Conservation (phyloP, 2,329 filamentous ascomycete species). For the Fragosphaeria purpurea region DNA sequence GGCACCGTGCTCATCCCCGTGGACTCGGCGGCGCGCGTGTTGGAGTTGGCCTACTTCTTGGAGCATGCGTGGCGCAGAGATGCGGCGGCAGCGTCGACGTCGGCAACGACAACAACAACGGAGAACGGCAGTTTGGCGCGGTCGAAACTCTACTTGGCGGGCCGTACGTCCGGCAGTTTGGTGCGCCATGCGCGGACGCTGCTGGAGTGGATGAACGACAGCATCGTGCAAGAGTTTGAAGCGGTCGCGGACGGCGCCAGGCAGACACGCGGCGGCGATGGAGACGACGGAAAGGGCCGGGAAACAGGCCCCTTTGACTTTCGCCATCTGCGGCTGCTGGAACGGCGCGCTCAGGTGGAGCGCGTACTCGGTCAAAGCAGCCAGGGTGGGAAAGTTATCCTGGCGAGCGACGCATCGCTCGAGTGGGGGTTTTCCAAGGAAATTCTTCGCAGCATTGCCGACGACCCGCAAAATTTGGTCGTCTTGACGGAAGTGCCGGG, state of each 20-base stretch:
- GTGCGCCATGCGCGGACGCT: slow-evolving; percentile 89
- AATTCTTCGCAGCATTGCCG: slow-evolving; percentile 62
- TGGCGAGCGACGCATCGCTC: slow-evolving; percentile 81
- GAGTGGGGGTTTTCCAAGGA: slow-evolving; percentile 94
- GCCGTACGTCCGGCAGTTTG: slow-evolving; percentile 75
- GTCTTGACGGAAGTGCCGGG: slow-evolving; percentile 70
- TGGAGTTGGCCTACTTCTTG: slow-evolving; percentile 84
- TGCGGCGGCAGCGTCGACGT: slow-evolving; percentile 31
- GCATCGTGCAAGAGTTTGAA: slow-evolving; percentile 86
- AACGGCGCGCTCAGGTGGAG: slow-evolving; percentile 70
- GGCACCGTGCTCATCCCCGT: slow-evolving; percentile 90
- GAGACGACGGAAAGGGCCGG: slow-evolving; percentile 38
- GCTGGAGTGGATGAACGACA: slow-evolving; percentile 99
- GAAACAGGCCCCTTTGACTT: slow-evolving; percentile 77
- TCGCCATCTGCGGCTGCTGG: slow-evolving; percentile 70
- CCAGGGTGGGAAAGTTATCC: slow-evolving; percentile 59
- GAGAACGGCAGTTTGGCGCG: slow-evolving; percentile 41
- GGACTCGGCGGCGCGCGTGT: slow-evolving; percentile 86
- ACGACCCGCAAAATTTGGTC: slow-evolving; percentile 70
- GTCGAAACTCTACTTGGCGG: slow-evolving; percentile 68
- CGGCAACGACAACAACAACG: slow-evolving; percentile 24
- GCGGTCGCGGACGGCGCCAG: slow-evolving; percentile 45
- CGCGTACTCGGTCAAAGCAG: slow-evolving; percentile 48
- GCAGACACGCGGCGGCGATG: slow-evolving; percentile 32
- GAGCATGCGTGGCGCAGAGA: slow-evolving; percentile 83